Base-by-base conservation (phyloP, 2,329 filamentous ascomycete species). In the Colletotrichum coccodes region DNA sequence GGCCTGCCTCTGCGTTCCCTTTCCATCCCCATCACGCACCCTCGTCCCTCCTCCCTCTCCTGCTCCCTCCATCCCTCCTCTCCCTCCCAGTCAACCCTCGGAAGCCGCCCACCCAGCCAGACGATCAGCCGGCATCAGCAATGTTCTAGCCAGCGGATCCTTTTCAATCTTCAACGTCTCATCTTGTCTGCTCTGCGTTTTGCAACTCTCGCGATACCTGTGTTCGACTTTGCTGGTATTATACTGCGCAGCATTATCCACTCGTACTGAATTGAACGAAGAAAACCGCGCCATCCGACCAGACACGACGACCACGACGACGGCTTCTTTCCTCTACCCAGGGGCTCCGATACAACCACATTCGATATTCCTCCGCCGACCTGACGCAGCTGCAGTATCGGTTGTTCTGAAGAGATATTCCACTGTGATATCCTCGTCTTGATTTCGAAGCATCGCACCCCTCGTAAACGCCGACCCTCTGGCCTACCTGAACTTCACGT, bases 1-100 rank as follows among this genome's bases (percentile, higher is more conserved):
- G 53, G 53, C 65, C 65, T 60, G 46, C 54, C 49, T 57, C 34
- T 56, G 38, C 36, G 42, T 60, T 52, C 46, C 63, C 64, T 58
- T 21, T 53, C 64, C 58, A 60, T 56, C 56, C 56, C 56, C 50
- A 61, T 67, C 66, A 56, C 66, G 42, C 62, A 64, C 56, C 54
- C 61, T 60, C 66, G 60, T 57, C 67, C 67, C 63, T 63, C 50
- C 64, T 59, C 56, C 42, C 67, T 68, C 40, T 67, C 57, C 50
- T 58, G n/a, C 67, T 70, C 63, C 63, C 54, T 68, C 60, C 44
- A 65, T 56, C 63, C 46, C 64, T 62, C 58, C 42, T 62, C 34
- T 67, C 61, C 65, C 64, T 34, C 62, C 40, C 49, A 40, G 49
- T n/a, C 14, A 54, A 53, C 23, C 46, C 46, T 40, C 21, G 42